A percentile compares a stretch with the other conserved stretches of the same genome.
Evolutionary conservation across 2,329 filamentous ascomycete species (phyloP).

Genomic region (Dothistroma pini): DNA sequence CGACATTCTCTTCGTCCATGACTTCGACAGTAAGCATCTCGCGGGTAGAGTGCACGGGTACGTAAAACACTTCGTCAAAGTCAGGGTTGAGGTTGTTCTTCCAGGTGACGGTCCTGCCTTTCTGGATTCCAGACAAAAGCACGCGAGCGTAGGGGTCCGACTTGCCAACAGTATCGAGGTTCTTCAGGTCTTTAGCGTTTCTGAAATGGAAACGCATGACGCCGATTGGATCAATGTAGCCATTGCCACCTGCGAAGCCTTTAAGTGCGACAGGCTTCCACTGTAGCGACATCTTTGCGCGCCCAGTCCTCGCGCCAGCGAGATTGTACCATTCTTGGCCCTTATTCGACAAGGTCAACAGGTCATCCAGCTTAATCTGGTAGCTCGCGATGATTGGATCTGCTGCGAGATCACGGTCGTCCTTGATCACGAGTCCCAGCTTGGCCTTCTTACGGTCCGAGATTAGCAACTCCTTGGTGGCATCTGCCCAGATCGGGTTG

Average conservation of each 20-base stretch:
- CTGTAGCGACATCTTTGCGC: conserved; percentile 83
- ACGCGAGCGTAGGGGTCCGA: conserved; percentile 93
- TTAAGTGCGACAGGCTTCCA: conserved; percentile 94
- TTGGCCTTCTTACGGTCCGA: conserved; percentile 89
- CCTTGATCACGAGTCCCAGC: conserved; percentile 88
- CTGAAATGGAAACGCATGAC: conserved; percentile 93
- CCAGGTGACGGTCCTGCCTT: conserved; percentile 89
- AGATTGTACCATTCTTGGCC: conserved; percentile 97
- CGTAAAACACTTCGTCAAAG: conserved; percentile 93
- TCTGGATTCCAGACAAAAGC: conserved; percentile 83
- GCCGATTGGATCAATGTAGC: conserved; percentile 89
- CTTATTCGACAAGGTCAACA: conserved; percentile 85
- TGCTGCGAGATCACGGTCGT: conserved; percentile 78
- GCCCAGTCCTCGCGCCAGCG: conserved; percentile 72
- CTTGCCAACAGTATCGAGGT: conserved; percentile 92
- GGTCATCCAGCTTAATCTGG: conserved; percentile 91
- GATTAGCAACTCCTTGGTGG: conserved; percentile 89
- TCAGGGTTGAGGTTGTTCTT: conserved; percentile 93
- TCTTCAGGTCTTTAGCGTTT: conserved; percentile 76
- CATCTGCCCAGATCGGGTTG: conserved; percentile 93
- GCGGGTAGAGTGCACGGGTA: conserved; percentile 79
- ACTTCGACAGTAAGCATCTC: conserved; percentile 88
- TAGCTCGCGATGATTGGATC: conserved; percentile 88
- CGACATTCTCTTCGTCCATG: conserved; percentile 92
- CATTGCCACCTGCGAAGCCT: conserved; percentile 70